Conservation (phyloP, 73 alveolate genomes). For the Tetrahymena malaccensis region DNA sequence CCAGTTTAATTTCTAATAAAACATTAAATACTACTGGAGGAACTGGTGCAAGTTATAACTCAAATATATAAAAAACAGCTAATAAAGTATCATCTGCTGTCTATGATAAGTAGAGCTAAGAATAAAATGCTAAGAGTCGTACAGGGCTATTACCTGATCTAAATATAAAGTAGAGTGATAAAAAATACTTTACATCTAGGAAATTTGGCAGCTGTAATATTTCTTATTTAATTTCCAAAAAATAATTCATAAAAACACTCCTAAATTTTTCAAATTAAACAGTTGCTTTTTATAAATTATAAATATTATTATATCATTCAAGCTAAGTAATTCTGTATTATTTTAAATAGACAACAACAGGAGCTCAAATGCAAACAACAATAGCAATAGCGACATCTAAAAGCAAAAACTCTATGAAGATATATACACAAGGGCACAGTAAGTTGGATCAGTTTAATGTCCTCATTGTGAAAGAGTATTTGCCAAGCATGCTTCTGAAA, state of each 20-base stretch:
- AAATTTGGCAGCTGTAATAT: background rate
- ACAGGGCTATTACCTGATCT: background rate
- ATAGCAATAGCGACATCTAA: background rate
- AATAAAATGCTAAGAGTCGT: background rate
- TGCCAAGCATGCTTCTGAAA: background rate
- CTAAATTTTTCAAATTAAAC: background rate
- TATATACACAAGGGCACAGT: background rate
- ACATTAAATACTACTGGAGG: background rate
- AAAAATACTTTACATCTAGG: background rate
- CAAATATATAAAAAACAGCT: background rate
- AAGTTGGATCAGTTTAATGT: background rate
- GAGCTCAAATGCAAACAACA: background rate
- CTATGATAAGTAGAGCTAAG: background rate
- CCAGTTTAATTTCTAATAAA: background rate
- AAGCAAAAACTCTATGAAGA: background rate
- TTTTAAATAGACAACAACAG: background rate
- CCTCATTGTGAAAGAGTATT: background rate
- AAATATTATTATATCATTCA: too few species aligned
- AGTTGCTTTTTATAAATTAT: background rate
- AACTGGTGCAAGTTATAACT: background rate
- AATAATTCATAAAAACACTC: background rate
- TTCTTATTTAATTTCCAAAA: background rate
- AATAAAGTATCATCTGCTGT: background rate
- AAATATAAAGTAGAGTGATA: background rate
- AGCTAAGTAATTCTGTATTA: too few species aligned